Base-by-base conservation (phyloP, 169 alveolate genomes). In the Plasmodium relictum region DNA sequence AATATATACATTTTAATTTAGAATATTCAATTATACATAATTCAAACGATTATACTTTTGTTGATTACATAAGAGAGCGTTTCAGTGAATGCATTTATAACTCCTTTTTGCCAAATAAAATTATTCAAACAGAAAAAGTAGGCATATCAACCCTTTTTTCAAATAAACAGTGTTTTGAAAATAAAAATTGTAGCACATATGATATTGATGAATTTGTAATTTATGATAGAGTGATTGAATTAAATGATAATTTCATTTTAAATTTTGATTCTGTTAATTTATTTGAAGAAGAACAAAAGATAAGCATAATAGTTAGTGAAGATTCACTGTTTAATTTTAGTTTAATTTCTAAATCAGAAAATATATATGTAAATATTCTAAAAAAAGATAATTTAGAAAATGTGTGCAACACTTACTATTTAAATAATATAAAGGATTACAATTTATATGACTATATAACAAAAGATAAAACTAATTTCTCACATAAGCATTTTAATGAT, bases 371-470 rank as follows among this genome's bases (percentile, higher is more conserved):
- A 3, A 78, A 65, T 63, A 48, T 78, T 22, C 22, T 78, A 3
- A 78, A 65, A 31, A 65, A 24, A 7, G 14, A 65, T 5, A 26
- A 69, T 0, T 37, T 61, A 3, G 66, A 78, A 24, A 78, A 14
- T 39, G 72, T 65, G 0, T 78, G 89, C n/a, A 78, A 78, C 16
- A 78, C 89, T 14, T 78, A 78, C 16, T 78, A 78, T 42, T 8
- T 78, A 54, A 26, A 78, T 16, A 31, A 78, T 42, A 41, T 78
- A 39, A 78, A 78, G 3, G 72, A 78, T n/a, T 78, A 78, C 26
- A 58, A 41, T 6, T 3, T 78, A 8, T 78, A 58, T 78, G 65
- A 58, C 16, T 78, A 48, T 42, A 20, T 45, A 69, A 16, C 65
- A 26, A 78, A 65, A 9, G 45, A 65, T 20, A 39, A 48, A 42